Conservation (phyloP, 495 filamentous ascomycete genomes). For the Saxophila tyrrhenica region DNA sequence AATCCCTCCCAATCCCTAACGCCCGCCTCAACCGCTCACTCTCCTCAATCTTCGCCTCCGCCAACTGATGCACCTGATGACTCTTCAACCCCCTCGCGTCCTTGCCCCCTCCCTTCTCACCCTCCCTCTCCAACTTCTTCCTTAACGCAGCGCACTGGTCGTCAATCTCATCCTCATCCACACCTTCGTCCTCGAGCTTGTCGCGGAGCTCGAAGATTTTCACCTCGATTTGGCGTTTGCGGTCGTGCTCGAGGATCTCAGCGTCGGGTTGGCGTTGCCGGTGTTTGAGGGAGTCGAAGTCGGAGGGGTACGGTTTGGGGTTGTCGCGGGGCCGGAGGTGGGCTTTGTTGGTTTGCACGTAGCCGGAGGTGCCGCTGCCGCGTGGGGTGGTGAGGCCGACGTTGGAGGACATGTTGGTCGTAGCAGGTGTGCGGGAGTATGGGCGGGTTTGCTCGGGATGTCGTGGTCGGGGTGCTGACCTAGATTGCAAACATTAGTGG, state of each 20-base stretch:
- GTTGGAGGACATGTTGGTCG: constrained; percentile 73
- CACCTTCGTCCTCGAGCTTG: constrained; percentile 77
- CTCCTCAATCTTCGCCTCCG: constrained; percentile 92
- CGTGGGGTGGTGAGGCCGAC: constrained; percentile 93
- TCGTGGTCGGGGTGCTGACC: background rate
- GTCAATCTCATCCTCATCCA: constrained; percentile 75
- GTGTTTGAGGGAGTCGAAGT: constrained; percentile 49
- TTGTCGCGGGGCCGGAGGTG: constrained; percentile 65
- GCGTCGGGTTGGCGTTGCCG: constrained; percentile 75
- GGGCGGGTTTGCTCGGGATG: constrained; percentile 1
- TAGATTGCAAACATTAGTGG: too few relatives aligned
- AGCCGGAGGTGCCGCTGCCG: constrained; percentile 90
- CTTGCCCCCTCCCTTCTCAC: constrained; percentile 33
- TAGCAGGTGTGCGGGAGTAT: constrained; percentile 1
- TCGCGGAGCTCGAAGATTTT: constrained; percentile 86
- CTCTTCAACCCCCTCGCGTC: constrained; percentile 56
- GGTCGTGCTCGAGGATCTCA: constrained; percentile 87
- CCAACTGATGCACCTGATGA: constrained; percentile 93
- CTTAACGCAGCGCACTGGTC: constrained; percentile 50
- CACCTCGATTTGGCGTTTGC: constrained; percentile 77
- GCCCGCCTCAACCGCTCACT: constrained; percentile 80
- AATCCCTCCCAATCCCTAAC: constrained; percentile 76
- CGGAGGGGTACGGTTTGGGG: constrained; percentile 47
- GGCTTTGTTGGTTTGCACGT: constrained; percentile 90
- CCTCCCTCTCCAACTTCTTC: constrained; percentile 48